Evolutionary conservation across 2,329 filamentous ascomycete genomes (phyloP).

Genomic region (Fusarium sp.): DNA sequence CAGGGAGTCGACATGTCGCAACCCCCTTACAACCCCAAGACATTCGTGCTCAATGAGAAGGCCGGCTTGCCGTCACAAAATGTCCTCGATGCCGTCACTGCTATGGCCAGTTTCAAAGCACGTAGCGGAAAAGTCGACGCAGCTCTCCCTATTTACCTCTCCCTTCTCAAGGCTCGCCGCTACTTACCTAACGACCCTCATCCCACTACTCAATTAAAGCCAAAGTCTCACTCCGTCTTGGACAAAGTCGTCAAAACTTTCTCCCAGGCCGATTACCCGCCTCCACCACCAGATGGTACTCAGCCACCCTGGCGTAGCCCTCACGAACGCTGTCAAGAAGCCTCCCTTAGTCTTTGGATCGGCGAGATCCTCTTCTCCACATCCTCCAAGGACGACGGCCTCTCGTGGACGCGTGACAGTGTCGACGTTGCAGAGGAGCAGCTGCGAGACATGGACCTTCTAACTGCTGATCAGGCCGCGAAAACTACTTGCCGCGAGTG

Average conservation of each 20-base stretch:
- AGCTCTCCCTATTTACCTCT: slow-evolving; percentile 86
- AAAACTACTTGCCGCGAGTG: slow-evolving; percentile 77
- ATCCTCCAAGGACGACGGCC: slow-evolving; percentile 69
- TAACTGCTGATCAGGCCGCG: slow-evolving; percentile 40
- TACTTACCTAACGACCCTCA: slow-evolving; percentile 57
- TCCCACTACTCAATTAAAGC: slow-evolving; percentile 2
- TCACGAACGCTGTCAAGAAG: slow-evolving; percentile 81
- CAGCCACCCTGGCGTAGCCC: slow-evolving; percentile 70
- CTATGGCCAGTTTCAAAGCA: slow-evolving; percentile 81
- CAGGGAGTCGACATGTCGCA: slow-evolving; percentile 57
- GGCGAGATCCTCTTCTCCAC: slow-evolving; percentile 89
- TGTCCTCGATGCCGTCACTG: slow-evolving; percentile 77
- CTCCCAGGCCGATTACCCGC: slow-evolving; percentile 71
- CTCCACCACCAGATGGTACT: slow-evolving; percentile 75
- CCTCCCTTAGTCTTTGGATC: slow-evolving; percentile 86
- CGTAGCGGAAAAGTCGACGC: slow-evolving; percentile 69
- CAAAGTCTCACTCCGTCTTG: slow-evolving; percentile 26
- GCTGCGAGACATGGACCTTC: slow-evolving; percentile 55
- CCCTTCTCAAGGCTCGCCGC: slow-evolving; percentile 81
- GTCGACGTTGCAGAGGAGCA: slow-evolving; percentile 82
- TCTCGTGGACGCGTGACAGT: slow-evolving; percentile 90
- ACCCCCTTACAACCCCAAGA: slow-evolving; percentile 65
- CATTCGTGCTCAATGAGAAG: slow-evolving; percentile 70
- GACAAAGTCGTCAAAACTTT: slow-evolving; percentile 39
- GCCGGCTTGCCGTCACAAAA: slow-evolving; percentile 73